Conservation (phyloP, 1,139 yeast species). For the Wickerhamiella pararugosa region DNA sequence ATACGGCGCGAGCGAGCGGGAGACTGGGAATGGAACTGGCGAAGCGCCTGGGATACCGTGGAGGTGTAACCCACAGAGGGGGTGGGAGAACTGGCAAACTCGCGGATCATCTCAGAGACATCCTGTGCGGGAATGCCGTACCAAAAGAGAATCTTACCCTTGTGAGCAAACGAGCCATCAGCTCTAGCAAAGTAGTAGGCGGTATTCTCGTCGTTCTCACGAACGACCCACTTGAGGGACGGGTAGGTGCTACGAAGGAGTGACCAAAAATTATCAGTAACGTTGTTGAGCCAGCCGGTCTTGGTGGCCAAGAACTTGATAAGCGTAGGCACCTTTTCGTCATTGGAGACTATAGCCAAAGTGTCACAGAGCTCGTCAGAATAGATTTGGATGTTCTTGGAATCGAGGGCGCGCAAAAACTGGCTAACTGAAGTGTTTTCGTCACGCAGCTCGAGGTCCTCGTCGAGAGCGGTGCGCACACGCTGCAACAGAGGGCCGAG, state of each 20-base stretch:
- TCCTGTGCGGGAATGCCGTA: constrained; percentile 63
- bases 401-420: constrained; percentile 59
- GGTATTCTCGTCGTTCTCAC: constrained; percentile 81
- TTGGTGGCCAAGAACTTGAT: constrained; percentile 81
- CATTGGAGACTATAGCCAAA: constrained; percentile 57
- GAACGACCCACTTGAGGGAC: constrained; percentile 72
- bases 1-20: neutral
- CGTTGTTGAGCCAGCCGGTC: constrained; percentile 94
- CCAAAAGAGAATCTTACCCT: constrained; percentile 89
- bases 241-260: constrained; percentile 63
- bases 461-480: constrained; percentile 57
- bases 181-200: constrained; percentile 88
- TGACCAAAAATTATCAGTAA: constrained; percentile 83
- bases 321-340: constrained; percentile 42
- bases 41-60: constrained; percentile 10
- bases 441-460: constrained; percentile 59
- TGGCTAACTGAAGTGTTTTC: constrained; percentile 69
- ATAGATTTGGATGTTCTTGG: constrained; percentile 52
- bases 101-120: constrained; percentile 49
- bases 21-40: constrained; percentile 2
- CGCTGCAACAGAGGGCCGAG: constrained; percentile 52
- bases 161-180: constrained; percentile 83
- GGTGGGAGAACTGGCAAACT: constrained; percentile 34
- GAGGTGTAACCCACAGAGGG: constrained; percentile 16
- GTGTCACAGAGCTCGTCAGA: constrained; percentile 96